Conservation (phyloP, 768 basidiomycete genomes). For the Sistotremastrum niveocremeum region DNA sequence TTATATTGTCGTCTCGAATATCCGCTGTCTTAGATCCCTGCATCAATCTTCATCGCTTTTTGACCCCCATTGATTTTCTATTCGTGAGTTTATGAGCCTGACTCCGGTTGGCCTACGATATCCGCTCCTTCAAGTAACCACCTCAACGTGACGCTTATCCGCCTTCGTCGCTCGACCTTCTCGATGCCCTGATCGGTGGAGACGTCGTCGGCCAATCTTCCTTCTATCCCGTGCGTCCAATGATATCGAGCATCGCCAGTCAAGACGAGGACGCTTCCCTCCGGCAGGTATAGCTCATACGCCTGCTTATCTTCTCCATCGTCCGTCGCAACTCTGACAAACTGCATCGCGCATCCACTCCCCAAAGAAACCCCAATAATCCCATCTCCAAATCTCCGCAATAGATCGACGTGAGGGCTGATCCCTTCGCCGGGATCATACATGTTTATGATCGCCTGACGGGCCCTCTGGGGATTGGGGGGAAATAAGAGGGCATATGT, state of each 20-base stretch:
- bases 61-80: too few species aligned
- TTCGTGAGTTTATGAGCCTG: too few species aligned
- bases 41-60: too few species aligned
- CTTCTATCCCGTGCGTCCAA: slow-evolving; percentile 84
- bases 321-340: slow-evolving; percentile 21
- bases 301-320: slow-evolving; percentile 6
- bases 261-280: slow-evolving; percentile 63
- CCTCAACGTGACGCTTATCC: slow-evolving; percentile 76
- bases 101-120: slow-evolving; percentile 35
- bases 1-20: too few species aligned
- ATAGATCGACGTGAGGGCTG: slow-evolving; percentile 74
- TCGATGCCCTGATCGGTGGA: slow-evolving; percentile 1
- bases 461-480: slow-evolving; percentile 29
- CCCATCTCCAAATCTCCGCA: slow-evolving; percentile 74
- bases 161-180: slow-evolving; percentile 38
- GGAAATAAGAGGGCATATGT: slow-evolving; percentile 54
- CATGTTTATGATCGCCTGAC: slow-evolving; percentile 84
- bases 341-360: slow-evolving; percentile 71
- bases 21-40: too few species aligned
- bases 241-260: slow-evolving; percentile 69
- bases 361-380: slow-evolving; percentile 80
- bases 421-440: slow-evolving; percentile 88
- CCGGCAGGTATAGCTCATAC: slow-evolving; percentile 57
- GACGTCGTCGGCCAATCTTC: slow-evolving; percentile 46
- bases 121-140: slow-evolving; percentile 82